phyloP scores from a whole-genome alignment of 2,329 filamentous ascomycete species.

The Sarocladiaceae sp. region DNA sequence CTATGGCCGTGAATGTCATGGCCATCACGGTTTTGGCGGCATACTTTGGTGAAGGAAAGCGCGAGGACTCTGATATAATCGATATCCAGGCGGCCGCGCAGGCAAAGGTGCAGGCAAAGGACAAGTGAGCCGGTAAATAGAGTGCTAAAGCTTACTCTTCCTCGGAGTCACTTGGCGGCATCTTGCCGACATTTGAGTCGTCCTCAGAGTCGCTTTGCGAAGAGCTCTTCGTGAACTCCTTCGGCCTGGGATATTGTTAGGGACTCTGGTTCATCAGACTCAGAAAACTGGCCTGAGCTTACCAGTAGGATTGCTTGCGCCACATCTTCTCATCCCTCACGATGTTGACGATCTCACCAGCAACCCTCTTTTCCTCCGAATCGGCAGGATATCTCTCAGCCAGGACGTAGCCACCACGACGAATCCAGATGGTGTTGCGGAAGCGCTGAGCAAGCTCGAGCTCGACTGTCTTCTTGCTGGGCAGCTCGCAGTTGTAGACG shows the following conservation, averaged over 20 bases:
- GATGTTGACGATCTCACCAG: conserved; percentile 88
- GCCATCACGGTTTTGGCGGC: conserved; percentile 60
- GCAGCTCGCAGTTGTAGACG: conserved; percentile 74
- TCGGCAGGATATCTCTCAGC: conserved; percentile 64
- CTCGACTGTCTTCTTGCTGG: conserved; percentile 61
- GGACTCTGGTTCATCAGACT: too few species aligned
- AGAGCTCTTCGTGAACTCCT: conserved; percentile 67
- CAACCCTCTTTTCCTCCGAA: conserved; percentile 71
- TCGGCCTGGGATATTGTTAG: conserved; percentile 54
- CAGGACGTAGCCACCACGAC: conserved; percentile 80
- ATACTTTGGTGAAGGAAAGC: conserved; percentile 46
- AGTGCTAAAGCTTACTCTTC: conserved; percentile 45
- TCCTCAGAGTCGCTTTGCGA: conserved; percentile 69
- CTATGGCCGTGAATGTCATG: conserved; percentile 65
- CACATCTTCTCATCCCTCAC: conserved; percentile 88
- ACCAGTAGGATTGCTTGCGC: conserved; percentile 90
- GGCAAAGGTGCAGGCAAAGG: conserved; percentile 17
- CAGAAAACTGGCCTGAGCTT: too few species aligned
- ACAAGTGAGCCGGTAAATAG: conserved; percentile 20
- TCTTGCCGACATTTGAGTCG: conserved; percentile 75
- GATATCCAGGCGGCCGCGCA: neutral
- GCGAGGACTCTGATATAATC: conserved; percentile 2
- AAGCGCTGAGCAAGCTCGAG: conserved; percentile 83
- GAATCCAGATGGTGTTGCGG: conserved; percentile 91
- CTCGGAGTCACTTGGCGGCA: conserved; percentile 79